Base-by-base conservation (phyloP, 108 stramenopile genomes). In the Stephanodiscus triporus region DNA sequence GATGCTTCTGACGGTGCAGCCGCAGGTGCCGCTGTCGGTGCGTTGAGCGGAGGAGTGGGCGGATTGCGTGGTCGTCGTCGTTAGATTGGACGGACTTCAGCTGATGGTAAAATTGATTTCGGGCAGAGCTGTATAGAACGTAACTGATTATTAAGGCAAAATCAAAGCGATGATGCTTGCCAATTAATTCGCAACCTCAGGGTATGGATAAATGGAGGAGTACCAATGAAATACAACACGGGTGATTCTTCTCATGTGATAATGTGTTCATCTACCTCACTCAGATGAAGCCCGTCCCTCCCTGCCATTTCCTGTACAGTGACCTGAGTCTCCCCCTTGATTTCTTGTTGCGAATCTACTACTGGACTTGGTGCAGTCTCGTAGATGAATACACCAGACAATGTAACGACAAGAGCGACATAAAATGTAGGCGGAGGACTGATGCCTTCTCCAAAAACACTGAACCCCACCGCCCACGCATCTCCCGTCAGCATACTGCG, bases 401-500 rank as follows among this genome's bases (percentile, higher is more conserved):
- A 63, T 17, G 92, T 94, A 14, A 98, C 61, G 2, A 70, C 36
- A 42, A 99, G 73, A 0, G 97, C 95, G 5, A 88, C 68, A 50
- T 90, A 96, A 81, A 97, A 99, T 56, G 95, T 81, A 38, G 78
- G 77, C 50, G 70, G 27, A 6, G 97, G 92, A 51, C 84, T 69
- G 54, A 93, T 87, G 20, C 82, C 82, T 65, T 96, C 85, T 14
- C 85, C 90, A 24, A 95, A 53, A 47, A 91, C 89, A 14, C 89
- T 86, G 73, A 96, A 97, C 7, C 88, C 43, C 3, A 98, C 90
- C 6, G 94, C 91, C 89, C 96, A 99, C 36, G 91, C 84, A 78
- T 98, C 97, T 9, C 96, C 94, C 22, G 97, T 97, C 42, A 98
- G 77, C 51, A 99, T 84, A 23, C 94, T 59, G 58, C 14, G 17